Base-by-base conservation (phyloP, 371 early-diverging fungal genomes). In the Cokeromyces recurvatus region DNA sequence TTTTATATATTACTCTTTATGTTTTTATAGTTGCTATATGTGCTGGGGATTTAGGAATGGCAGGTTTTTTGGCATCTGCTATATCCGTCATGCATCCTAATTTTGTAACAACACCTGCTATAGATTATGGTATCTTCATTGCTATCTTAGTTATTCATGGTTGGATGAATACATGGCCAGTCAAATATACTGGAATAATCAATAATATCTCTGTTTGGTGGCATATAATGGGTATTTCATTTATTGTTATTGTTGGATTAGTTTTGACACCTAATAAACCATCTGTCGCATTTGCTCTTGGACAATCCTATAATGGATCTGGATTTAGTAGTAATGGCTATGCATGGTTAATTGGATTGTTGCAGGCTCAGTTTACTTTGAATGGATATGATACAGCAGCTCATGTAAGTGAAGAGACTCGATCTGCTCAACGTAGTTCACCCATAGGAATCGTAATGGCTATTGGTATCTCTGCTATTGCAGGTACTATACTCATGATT, bases 371-470 rank as follows among this genome's bases (percentile, higher is more conserved):
- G 39, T 76, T 65, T 61, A 74, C 77, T 3, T 48, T 76, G 32
- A 73, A 71, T 39, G 77, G 85, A 8, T 86, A 83, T 58, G 86
- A 86, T 49, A 67, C 80, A 3, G 77, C 82, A 11, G 84, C 84
- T 9, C 84, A 86, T 53, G 78, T 86, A 64, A 71, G 80, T 21
- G 84, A 86, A 57, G 84, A 84, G 52, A 82, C 82, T 17, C 63
- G 63, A 39, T 66, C 68, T 50, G 77, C 71, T 21, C 76, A 69
- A 55, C 66, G 64, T 29, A 63, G 72, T 5, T 81, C 77, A 0
- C 82, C 84, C 10, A 57, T 68, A 42, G 76, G 73, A 7, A 81
- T 84, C 46, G 61, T 78, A 40, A 54, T 51, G 48, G 64, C 59
- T 5, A 58, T 63, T 49, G 66, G 62, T 23, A 64, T 68, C 6